Evolutionary conservation across 257 asterid genomes (phyloP).

Genomic region (Przewalskia tangutica): DNA sequence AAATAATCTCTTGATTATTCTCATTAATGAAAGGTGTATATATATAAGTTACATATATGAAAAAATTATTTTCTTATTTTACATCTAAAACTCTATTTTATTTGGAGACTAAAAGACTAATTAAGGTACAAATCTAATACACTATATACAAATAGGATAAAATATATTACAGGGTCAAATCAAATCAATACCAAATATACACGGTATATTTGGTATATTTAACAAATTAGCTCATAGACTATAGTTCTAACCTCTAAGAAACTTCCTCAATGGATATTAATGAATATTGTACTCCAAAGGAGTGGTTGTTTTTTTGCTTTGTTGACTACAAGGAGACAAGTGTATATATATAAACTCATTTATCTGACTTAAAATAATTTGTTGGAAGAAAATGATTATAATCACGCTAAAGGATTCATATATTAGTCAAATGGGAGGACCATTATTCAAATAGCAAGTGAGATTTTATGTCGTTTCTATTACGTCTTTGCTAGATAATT

Average conservation of each 20-base stretch:
- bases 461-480: background rate
- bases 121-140: too few species aligned
- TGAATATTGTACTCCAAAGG: background rate
- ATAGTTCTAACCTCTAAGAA: background rate
- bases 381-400: background rate
- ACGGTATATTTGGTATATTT: too few species aligned
- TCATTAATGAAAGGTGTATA: too few species aligned
- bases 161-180: too few species aligned
- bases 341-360: background rate
- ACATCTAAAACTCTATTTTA: too few species aligned
- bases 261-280: background rate
- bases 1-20: too few species aligned
- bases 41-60: too few species aligned
- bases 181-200: too few species aligned
- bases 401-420: background rate
- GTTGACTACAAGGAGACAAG: slow-evolving; percentile 2
- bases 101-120: too few species aligned
- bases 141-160: too few species aligned
- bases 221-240: background rate
- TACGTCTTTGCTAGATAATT: background rate
- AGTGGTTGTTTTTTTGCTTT: background rate
- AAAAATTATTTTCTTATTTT: too few species aligned
- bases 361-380: background rate
- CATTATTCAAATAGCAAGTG: background rate
- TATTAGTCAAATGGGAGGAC: background rate